A percentile compares a stretch with the other conserved stretches of the same genome.
These are phyloP conservation scores for Ensete glaucum DNA, from an alignment of 176 grass and related monocot genomes.

Conservation along the genomic window DNA sequence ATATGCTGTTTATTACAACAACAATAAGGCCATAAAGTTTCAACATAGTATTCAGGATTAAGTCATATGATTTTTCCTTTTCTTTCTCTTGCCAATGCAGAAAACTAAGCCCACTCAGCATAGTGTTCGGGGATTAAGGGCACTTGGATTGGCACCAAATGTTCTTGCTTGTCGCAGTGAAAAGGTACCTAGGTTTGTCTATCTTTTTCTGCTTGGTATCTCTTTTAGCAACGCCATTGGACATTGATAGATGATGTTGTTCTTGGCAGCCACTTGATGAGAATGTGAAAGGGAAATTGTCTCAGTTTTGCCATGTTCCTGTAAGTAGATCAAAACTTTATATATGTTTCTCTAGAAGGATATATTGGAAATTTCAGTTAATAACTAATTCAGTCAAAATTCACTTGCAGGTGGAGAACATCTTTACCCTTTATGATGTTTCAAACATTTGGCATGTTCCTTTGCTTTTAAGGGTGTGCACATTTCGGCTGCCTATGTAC, in stretches of 20 bases:
- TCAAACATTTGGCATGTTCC: conserved; percentile 44
- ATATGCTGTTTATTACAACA: no score
- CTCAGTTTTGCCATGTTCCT: conserved; percentile 40
- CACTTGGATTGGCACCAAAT: conserved; percentile 35
- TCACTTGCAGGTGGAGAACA: conserved; percentile 25
- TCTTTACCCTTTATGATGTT: conserved; percentile 43
- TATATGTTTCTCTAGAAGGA: background rate
- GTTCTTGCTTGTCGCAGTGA: conserved; percentile 42
- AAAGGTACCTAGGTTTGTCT: conserved; percentile 21
- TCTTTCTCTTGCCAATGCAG: conserved; percentile 14
- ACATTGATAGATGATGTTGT: conserved; percentile 8
- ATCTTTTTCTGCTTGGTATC: background rate
- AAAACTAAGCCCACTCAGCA: conserved; percentile 55
- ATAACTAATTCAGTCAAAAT: conserved; percentile 1
- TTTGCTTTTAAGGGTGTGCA: conserved; percentile 30
- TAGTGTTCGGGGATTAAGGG: conserved; percentile 41
- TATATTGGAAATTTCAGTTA: background rate
- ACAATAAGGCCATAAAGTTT: no score
- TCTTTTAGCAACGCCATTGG: background rate
- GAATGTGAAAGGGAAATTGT: conserved; percentile 39
- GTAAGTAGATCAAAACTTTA: conserved; percentile 11
- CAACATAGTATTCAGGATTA: no score
- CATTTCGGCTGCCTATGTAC: background rate
- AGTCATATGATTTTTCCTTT: background rate
- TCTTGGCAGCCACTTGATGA: conserved; percentile 29